Base-by-base conservation (phyloP, 1,284 basidiomycete genomes). In the Veloporphyrellus conicus region DNA sequence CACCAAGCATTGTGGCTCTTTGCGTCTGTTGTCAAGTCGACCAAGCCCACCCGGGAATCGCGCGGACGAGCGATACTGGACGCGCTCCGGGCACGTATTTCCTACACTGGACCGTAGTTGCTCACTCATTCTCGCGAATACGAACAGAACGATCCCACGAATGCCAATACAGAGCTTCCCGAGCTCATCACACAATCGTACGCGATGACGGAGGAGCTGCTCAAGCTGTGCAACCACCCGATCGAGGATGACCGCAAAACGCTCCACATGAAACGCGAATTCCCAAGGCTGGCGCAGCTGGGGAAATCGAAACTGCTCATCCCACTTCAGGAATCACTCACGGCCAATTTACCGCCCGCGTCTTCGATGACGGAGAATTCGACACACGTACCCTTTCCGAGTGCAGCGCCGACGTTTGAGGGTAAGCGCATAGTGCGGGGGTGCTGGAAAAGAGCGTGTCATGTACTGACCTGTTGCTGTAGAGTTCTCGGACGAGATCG, bases 1-100 rank as follows among this genome's bases (percentile, higher is more conserved):
- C 84, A 87, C 41, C 96, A 99, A 69, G 85, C 90, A 0, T 73
- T 98, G 35, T 99, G 96, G 96, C 79, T 92, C 2, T 94, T 96
- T 62, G 82, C 88, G 1, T 89, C 92, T 1, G 90, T 92, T 6
- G 80, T 88, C 39, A 90, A 94, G 66, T 97, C 94, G 0, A 90
- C 82, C 36, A 87, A 90, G 53, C 6, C 60, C 1, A 75, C 76
- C 29, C 77, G 95, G 40, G 74, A 76, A 49, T 60, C 70, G 20
- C 77, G 90, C 49, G 91, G 89, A 41, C 73, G 64, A 42, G 61
- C 68, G 4, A 85, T 96, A 37, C 68, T 95, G 31, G 69, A 79
- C 6, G 74, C 77, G 56, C 73, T 91, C n/a, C 77, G 75, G 64
- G 90, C 88, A 56, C 43, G 71, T 62, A 14, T 27, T 42, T 18